phyloP scores from a whole-genome alignment of 2,329 filamentous ascomycete species.

The Colletotrichum lentis region DNA sequence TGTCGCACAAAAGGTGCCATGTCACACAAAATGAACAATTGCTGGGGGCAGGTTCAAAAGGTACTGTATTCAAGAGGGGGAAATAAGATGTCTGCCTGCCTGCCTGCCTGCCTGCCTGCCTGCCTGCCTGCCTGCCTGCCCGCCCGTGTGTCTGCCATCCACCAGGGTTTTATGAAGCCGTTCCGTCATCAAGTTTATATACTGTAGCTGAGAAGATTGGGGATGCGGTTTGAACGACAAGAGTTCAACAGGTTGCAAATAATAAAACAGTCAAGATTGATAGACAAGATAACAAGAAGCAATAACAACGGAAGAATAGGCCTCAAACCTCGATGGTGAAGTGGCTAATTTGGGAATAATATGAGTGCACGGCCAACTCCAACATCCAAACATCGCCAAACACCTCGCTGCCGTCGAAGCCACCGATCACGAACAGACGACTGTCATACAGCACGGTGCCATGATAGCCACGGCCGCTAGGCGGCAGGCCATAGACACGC shows the following conservation, averaged over 20 bases:
- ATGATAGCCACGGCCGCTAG: slow-evolving; percentile 72
- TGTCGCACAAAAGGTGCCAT: slow-evolving; percentile 7
- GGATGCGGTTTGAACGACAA: slow-evolving; percentile 18
- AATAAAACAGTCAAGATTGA: slow-evolving; percentile 1
- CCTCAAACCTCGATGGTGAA: slow-evolving; percentile 71
- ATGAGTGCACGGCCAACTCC: slow-evolving; percentile 74
- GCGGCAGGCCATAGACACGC: slow-evolving; percentile 69
- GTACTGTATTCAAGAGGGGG: slow-evolving; percentile 14
- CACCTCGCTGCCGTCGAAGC: slow-evolving; percentile 73
- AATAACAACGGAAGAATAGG: slow-evolving; percentile 2
- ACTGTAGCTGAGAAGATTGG: slow-evolving; percentile 24
- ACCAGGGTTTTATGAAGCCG: slow-evolving; percentile 34
- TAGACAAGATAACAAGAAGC: slow-evolving; percentile 3
- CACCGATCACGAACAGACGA: slow-evolving; percentile 69
- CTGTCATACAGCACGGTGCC: slow-evolving; percentile 72
- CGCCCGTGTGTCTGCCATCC: slow-evolving; percentile 20
- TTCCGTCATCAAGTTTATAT: slow-evolving; percentile 38
- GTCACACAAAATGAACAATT: slow-evolving; percentile 2
- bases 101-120: slow-evolving; percentile 3
- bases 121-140: slow-evolving; percentile 19
- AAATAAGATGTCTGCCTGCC: slow-evolving; percentile 1
- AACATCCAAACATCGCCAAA: slow-evolving; percentile 74
- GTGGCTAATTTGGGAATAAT: slow-evolving; percentile 78
- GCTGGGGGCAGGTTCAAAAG: background rate
- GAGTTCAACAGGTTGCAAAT: slow-evolving; percentile 12